Conservation (phyloP, 1,139 yeast genomes). For the Arxiozyma slooffiae region DNA sequence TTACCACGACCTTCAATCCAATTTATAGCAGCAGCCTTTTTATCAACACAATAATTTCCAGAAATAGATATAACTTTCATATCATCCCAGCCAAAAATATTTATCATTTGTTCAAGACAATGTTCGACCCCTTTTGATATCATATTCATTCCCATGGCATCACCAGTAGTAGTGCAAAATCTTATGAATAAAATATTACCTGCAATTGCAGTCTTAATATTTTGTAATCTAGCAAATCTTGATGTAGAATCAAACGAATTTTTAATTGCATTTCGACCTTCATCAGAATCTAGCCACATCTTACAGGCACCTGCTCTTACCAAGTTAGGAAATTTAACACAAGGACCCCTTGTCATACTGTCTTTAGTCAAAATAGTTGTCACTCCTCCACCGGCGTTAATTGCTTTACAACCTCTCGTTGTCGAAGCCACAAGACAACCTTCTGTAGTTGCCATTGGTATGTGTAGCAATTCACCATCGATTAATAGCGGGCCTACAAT, state of each 20-base stretch:
- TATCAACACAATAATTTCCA: conserved; percentile 96
- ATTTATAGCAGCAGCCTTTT: conserved; percentile 94
- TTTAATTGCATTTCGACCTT: conserved; percentile 73
- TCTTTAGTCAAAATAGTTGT: conserved; percentile 85
- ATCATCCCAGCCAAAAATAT: conserved; percentile 85
- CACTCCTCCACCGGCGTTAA: conserved; percentile 95
- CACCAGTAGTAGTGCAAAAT: conserved; percentile 96
- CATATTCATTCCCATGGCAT: conserved; percentile 99
- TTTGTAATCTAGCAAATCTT: conserved; percentile 89
- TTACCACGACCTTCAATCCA: conserved; percentile 99
- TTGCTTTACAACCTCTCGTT: conserved; percentile 98
- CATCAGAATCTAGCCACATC: conserved; percentile 91
- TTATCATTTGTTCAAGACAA: conserved; percentile 74
- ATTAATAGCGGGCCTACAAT: conserved; percentile 93
- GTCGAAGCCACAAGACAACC: conserved; percentile 97
- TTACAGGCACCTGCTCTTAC: conserved; percentile 90
- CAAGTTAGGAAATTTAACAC: conserved; percentile 78
- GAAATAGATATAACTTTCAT: conserved; percentile 89
- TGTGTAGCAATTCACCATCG: conserved; percentile 77
- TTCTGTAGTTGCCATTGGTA: conserved; percentile 99
- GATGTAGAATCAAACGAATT: conserved; percentile 94
- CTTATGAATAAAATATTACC: conserved; percentile 83
- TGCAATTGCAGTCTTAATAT: conserved; percentile 89
- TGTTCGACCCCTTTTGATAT: conserved; percentile 95
- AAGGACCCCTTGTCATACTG: conserved; percentile 99